Evolutionary conservation across 768 basidiomycete species (phyloP).

Genomic region (Termitomyces sp.): DNA sequence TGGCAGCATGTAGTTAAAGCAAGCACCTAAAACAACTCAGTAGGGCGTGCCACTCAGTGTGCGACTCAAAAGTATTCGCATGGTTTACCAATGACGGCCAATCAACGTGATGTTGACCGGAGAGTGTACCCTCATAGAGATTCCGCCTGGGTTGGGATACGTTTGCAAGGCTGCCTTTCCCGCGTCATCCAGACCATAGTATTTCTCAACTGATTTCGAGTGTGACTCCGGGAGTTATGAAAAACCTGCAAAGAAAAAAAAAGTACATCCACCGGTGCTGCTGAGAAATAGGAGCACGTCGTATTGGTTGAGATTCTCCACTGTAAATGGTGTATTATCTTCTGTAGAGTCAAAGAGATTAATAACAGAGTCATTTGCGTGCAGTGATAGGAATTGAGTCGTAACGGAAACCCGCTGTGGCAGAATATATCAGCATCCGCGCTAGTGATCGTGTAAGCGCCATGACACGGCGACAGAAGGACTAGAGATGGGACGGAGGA

Average conservation of each 20-base stretch:
- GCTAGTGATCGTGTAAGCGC: slow-evolving; percentile 15
- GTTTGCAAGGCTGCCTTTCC: slow-evolving; percentile 58
- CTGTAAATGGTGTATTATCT: slow-evolving; percentile 50
- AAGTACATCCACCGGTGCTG: too few relatives aligned
- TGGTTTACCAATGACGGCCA: slow-evolving; percentile 46
- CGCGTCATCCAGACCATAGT: slow-evolving; percentile 25
- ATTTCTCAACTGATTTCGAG: too few relatives aligned
- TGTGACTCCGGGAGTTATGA: background rate
- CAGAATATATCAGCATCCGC: slow-evolving; percentile 56
- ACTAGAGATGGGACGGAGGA: background rate
- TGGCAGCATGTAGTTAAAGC: slow-evolving; percentile 62
- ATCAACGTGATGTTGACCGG: slow-evolving; percentile 55
- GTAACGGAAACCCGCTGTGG: slow-evolving; percentile 59
- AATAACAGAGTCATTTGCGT: too few relatives aligned
- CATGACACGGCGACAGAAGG: background rate
- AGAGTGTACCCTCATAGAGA: slow-evolving; percentile 65
- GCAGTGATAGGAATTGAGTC: too few relatives aligned
- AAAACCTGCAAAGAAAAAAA: too few relatives aligned
- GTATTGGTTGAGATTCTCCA: slow-evolving; percentile 45
- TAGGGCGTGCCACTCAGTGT: background rate
- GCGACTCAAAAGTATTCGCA: background rate
- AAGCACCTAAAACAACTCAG: slow-evolving; percentile 36
- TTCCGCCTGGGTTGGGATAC: slow-evolving; percentile 65
- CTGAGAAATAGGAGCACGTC: slow-evolving; percentile 57
- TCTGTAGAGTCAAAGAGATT: slow-evolving; percentile 52